Evolutionary conservation across 768 basidiomycete species (phyloP).

Genomic region (Neoboletus subvelutipes): DNA sequence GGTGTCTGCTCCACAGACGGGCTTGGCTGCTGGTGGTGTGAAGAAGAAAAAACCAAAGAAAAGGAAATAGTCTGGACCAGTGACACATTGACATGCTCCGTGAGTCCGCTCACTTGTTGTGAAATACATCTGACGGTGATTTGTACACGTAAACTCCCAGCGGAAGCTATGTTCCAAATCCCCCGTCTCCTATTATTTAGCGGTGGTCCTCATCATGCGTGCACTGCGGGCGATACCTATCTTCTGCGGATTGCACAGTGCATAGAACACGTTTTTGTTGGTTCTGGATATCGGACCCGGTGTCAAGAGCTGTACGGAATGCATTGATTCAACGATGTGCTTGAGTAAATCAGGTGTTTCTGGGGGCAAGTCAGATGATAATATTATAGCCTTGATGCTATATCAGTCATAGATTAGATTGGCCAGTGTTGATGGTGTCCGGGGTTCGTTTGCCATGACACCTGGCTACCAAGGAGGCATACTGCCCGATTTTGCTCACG

Average conservation of each 20-base stretch:
- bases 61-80: constrained; percentile 51
- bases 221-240: neutral
- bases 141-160: constrained; percentile 4
- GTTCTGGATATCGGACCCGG: neutral
- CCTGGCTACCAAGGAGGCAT: neutral
- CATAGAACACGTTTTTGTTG: neutral
- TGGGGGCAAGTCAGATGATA: neutral
- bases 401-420: neutral
- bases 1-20: constrained; percentile 31
- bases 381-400: neutral
- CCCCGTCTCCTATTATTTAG: constrained; percentile 6
- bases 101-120: constrained; percentile 10
- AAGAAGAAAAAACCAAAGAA: constrained; percentile 87
- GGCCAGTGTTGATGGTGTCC: constrained; percentile 14
- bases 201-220: neutral
- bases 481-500: neutral
- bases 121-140: neutral
- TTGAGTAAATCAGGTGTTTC: neutral
- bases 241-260: constrained; percentile 1
- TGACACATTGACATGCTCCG: constrained; percentile 8
- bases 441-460: constrained; percentile 18
- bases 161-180: constrained; percentile 1
- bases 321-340: neutral
- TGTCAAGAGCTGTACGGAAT: constrained; percentile 2
- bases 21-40: constrained; percentile 53